Base-by-base conservation (phyloP, 2,329 filamentous ascomycete genomes). In the Myotisia sp. region DNA sequence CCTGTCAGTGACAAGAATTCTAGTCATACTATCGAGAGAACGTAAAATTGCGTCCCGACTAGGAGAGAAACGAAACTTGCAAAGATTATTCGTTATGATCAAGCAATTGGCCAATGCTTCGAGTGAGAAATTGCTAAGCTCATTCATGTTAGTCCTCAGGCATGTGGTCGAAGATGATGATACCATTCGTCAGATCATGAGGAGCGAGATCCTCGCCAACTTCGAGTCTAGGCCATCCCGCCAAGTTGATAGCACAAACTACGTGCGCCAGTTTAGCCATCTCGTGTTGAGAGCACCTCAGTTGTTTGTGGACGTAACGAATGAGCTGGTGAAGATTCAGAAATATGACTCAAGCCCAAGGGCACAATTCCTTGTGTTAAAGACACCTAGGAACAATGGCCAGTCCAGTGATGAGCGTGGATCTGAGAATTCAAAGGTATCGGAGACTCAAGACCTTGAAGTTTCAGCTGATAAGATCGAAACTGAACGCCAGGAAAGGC, bases 111-210 rank as follows among this genome's bases (percentile, higher is more conserved):
- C 83, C 13, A 81, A 80, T 17, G 70, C 76, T 19, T 79, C 81
- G 5, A 81, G 84, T 19, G 72, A 80, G 36, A 77, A 78, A 36
- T 69, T 98, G 6, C 72, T 78, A 41, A 69, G 70, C 41, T 70
- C 79, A 37, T 79, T 93, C 47, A 78, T 95, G 70, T 71, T 87
- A 8, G 78, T 94, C 34, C 63, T 98, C 27, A 77, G 92, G 26
- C 90, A 98, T 50, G 78, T 98, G 43, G 74, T 95, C 35, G 90
- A 98, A 57, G 92, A 98, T 49, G 84, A 93, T 32, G 78, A 85
- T 12, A 90, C 79, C 2, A 70, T 95, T 40, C 83, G 81, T 44
- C 83, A 94, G 52, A 77, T 93, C 40, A 94, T 98, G 80, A 72
- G 79, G 33, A 79, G 77, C 18, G 87, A 95, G 52, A 92, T 98